Evolutionary conservation across 192 early-diverging fungal genomes (phyloP), one percentile per base, ranked within the genome.

Genomic region (Backusella mclennaniae): DNA sequence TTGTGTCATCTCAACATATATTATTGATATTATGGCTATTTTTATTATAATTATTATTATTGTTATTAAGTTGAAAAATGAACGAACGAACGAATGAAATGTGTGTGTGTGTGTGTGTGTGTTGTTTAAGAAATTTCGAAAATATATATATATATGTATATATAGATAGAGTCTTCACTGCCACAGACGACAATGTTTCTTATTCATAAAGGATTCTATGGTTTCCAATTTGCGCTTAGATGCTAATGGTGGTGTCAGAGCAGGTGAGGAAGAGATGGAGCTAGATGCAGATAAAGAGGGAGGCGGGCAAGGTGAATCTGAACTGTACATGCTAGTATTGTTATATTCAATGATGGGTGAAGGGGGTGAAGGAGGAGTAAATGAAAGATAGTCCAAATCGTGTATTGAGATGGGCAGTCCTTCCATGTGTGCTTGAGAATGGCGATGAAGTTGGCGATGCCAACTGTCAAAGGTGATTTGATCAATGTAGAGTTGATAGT

Each of bases 401-500:
- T 49, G 70, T 31, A 71, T 44, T 23, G 41, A 42, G 14, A 44
- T 71, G 5, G 70, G 70, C 35, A 71, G 15, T 17, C 42, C 42
- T 14, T 71, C 23, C 29, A 71, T 71, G 23, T 41, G 41, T 71
- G 42, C 70, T 71, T 77, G 46, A 11, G 77, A 67, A 23, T 77
- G 73, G 23, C 41, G 29, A 35, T 84, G 76, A 8, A 84, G 73
- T 35, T 80, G 73, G 15, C 49, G 46, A 75, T 84, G 76, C 82
- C 82, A 84, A 66, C 77, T 76, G 15, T 84, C 82, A 80, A 84
- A 84, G 21, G 69, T 80, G 33, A 73, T 26, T 69, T 80, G 76
- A 31, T 73, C 68, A 68, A 96, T 90, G 84, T 86, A 92, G 33
- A 97, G 87, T 35, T 91, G 88, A 79, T 95, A 97, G 74, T 95